Evolutionary conservation across 78 protist genomes (phyloP).

Genomic region (Dictyostelium intermedium): DNA sequence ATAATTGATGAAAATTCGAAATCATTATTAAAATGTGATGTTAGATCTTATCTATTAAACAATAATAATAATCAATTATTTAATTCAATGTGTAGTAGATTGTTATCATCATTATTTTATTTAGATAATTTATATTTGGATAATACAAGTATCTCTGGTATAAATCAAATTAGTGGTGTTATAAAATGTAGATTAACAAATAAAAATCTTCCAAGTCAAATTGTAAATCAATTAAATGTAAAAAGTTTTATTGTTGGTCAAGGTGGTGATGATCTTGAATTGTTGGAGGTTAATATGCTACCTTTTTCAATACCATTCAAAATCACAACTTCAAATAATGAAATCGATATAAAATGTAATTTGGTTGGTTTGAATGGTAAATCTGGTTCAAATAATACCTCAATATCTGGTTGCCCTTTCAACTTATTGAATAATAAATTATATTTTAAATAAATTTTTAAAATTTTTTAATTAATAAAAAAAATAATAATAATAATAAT

Average conservation of each 20-base stretch:
- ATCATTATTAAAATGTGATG: neutral
- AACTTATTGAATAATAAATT: neutral
- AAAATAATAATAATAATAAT: too few relatives aligned
- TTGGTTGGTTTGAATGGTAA: neutral
- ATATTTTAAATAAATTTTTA: neutral
- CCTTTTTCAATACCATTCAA: constrained; percentile 13
- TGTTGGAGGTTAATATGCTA: neutral
- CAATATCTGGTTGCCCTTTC: constrained; percentile 26
- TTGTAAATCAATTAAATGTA: neutral
- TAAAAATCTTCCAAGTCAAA: neutral
- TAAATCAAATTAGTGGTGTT: neutral
- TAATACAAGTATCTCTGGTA: neutral
- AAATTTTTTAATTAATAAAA: neutral
- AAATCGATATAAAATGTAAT: constrained; percentile 19
- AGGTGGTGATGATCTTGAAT: neutral
- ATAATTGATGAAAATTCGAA: neutral
- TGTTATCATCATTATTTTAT: constrained; percentile 9
- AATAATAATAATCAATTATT: neutral
- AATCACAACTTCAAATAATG: neutral
- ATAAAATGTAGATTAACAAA: constrained; percentile 9
- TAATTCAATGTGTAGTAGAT: neutral
- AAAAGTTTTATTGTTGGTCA: neutral
- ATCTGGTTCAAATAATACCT: neutral
- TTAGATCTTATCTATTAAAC: neutral
- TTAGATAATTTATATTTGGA: neutral